Conservation (phyloP, 176 grass and related monocot species). For the Bothriochloa decipiens region DNA sequence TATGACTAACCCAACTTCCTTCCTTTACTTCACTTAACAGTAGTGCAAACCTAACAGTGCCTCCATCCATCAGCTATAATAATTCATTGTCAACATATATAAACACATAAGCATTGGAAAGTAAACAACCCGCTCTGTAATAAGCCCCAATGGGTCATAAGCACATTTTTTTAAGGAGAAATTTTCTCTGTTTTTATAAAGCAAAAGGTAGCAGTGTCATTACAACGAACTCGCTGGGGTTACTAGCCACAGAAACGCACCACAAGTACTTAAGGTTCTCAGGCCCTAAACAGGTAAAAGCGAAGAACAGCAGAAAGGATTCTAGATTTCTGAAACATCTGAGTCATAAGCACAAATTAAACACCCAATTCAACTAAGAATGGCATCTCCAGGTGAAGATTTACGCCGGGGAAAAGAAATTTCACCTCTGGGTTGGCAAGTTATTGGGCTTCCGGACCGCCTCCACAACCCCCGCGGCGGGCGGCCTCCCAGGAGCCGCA, state of each 20-base stretch:
- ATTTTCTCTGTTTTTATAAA: too few species aligned
- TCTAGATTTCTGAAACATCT: too few species aligned
- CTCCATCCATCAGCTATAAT: neutral
- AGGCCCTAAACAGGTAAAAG: too few species aligned
- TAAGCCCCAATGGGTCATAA: neutral
- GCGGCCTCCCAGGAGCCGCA: conserved; percentile 43
- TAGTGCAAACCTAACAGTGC: neutral
- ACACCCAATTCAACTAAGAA: neutral
- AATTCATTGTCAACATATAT: neutral
- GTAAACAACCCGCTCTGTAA: conserved; percentile 41
- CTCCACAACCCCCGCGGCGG: conserved; percentile 49
- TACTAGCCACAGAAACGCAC: too few species aligned
- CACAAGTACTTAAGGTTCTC: too few species aligned
- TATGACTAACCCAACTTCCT: neutral
- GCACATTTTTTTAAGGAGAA: too few species aligned
- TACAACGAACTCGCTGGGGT: too few species aligned
- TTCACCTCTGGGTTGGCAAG: conserved; percentile 50
- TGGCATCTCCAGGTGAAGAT: neutral
- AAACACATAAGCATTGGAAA: conserved; percentile 1
- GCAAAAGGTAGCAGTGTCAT: too few species aligned
- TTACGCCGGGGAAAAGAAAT: neutral
- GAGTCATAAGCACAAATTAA: neutral
- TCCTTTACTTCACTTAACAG: neutral
- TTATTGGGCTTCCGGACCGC: conserved; percentile 54
- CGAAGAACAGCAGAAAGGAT: too few species aligned